Percentiles rank a stretch among this genome's conserved stretches.
Conservation (phyloP, 768 basidiomycete species). For the Amyloporia xantha region DNA sequence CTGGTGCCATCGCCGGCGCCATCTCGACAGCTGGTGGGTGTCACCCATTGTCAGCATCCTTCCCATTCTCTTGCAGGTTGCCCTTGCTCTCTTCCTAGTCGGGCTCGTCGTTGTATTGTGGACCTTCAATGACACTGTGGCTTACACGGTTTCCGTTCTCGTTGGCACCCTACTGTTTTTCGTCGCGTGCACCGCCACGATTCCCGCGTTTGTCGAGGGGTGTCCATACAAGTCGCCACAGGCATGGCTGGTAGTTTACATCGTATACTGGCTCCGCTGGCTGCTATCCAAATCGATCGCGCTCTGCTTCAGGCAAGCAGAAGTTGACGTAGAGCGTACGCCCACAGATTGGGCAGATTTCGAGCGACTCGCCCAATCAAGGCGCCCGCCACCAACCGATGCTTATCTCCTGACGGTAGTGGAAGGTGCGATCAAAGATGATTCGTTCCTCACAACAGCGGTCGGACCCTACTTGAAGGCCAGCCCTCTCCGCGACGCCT, state of each 20-base stretch:
- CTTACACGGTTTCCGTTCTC: slow-evolving; percentile 2
- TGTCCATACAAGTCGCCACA: slow-evolving; percentile 14
- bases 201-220: slow-evolving; percentile 5
- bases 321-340: background rate
- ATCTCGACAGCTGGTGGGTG: slow-evolving; percentile 15
- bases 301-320: background rate
- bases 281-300: background rate
- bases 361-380: background rate
- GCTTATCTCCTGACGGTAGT: background rate
- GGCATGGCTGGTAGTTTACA: slow-evolving; percentile 1
- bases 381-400: background rate
- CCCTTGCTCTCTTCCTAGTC: slow-evolving; percentile 15
- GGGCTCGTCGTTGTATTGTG: slow-evolving; percentile 18
- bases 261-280: background rate
- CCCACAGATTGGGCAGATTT: background rate
- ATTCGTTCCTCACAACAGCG: background rate
- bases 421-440: background rate
- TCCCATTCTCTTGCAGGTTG: slow-evolving; percentile 14
- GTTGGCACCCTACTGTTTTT: background rate
- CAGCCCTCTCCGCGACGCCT: background rate
- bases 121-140: slow-evolving; percentile 12
- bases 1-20: slow-evolving; percentile 19
- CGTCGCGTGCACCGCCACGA: slow-evolving; percentile 4
- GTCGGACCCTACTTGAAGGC: background rate
- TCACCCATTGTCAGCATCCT: slow-evolving; percentile 6